A percentile compares a stretch with the other conserved stretches of the same genome.
These are phyloP conservation scores for Pythium rishiriense DNA, from an alignment of 352 stramenopile species.

Conservation along the genomic window DNA sequence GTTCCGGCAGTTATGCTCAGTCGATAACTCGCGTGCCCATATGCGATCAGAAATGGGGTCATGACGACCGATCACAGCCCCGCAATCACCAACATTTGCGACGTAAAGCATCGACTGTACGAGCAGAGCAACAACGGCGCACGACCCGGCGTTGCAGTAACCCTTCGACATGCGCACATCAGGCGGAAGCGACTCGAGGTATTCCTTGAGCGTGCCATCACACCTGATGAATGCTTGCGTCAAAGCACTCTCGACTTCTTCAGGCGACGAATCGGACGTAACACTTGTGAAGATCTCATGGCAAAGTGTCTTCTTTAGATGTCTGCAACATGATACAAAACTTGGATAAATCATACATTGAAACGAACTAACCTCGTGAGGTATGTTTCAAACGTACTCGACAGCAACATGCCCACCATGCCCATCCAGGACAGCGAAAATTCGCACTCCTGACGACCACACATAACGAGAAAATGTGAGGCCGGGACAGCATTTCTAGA, in stretches of 20 bases:
- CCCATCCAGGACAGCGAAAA: slow-evolving; percentile 67
- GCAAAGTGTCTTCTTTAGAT: slow-evolving; percentile 21
- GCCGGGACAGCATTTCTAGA: too few relatives aligned
- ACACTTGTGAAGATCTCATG: slow-evolving; percentile 20
- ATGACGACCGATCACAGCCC: slow-evolving; percentile 80
- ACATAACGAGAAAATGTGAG: too few relatives aligned
- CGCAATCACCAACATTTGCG: slow-evolving; percentile 91
- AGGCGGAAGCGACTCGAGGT: slow-evolving; percentile 41
- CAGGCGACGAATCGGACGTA: slow-evolving; percentile 12
- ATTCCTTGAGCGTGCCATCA: slow-evolving; percentile 60
- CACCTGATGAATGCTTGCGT: slow-evolving; percentile 49
- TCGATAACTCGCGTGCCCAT: slow-evolving; percentile 40
- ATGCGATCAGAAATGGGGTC: slow-evolving; percentile 37
- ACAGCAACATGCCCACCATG: slow-evolving; percentile 68
- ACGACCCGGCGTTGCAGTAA: slow-evolving; percentile 73
- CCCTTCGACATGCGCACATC: slow-evolving; percentile 56
- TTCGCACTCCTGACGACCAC: slow-evolving; percentile 32
- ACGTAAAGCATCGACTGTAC: slow-evolving; percentile 75
- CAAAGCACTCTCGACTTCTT: slow-evolving; percentile 25
- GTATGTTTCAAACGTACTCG: slow-evolving; percentile 30
- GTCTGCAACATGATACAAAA: slow-evolving; percentile 8
- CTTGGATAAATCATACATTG: not conserved
- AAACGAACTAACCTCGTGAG: not conserved
- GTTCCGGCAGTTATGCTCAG: slow-evolving; percentile 66
- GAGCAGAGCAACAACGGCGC: slow-evolving; percentile 62